Evolutionary conservation across 2,329 filamentous ascomycete genomes (phyloP).

Genomic region (Colletotrichum brevisporum): DNA sequence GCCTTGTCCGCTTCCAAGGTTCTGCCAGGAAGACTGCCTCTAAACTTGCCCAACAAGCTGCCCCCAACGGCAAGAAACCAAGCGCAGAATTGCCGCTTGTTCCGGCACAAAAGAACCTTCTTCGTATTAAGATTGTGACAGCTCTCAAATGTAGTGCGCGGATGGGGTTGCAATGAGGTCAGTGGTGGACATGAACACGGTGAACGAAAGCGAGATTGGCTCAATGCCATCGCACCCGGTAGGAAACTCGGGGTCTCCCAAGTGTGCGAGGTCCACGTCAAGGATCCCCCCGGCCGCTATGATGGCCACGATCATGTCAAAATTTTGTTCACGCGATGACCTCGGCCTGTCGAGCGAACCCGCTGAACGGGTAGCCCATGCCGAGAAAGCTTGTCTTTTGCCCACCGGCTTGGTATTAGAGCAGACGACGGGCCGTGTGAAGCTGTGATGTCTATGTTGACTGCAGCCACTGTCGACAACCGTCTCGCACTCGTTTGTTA

Average conservation of each 20-base stretch:
- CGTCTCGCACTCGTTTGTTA: too few species aligned
- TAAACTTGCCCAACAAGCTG: not conserved
- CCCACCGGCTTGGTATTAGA: constrained; percentile 17
- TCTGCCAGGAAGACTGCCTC: too few species aligned
- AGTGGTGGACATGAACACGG: constrained; percentile 22
- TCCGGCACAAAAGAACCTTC: constrained; percentile 16
- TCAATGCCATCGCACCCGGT: not conserved
- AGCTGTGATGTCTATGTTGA: too few species aligned
- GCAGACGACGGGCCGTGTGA: not conserved
- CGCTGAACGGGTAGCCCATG: not conserved
- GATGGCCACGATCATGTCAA: constrained; percentile 17
- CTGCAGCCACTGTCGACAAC: too few species aligned
- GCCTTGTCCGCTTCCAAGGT: too few species aligned
- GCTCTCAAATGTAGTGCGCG: not conserved
- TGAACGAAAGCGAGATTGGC: constrained; percentile 11
- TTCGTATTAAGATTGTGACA: constrained; percentile 32
- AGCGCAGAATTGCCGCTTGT: not conserved
- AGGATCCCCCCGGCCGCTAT: not conserved
- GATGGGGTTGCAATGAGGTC: constrained; percentile 3
- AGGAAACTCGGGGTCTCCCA: too few species aligned
- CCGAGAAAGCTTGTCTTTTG: constrained; percentile 26
- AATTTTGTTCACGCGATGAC: not conserved
- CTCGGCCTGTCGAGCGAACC: not conserved
- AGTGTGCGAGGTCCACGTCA: too few species aligned
- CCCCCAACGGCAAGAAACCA: not conserved